Conservation (phyloP, 192 early-diverging fungal species). For the Phycomyces nitens region DNA sequence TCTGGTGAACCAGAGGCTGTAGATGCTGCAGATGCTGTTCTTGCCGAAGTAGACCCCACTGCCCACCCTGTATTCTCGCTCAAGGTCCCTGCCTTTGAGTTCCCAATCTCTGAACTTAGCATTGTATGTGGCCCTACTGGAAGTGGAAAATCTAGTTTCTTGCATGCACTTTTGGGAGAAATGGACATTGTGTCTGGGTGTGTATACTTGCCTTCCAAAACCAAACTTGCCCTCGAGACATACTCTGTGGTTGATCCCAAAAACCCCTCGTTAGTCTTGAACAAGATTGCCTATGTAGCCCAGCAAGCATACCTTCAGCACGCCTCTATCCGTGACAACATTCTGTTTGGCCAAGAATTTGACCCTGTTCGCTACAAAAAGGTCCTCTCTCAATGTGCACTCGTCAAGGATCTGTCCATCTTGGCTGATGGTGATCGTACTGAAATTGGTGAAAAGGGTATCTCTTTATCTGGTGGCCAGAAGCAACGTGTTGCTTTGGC, state of each 20-base stretch:
- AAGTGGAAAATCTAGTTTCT: slow-evolving; percentile 57
- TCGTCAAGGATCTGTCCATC: slow-evolving; percentile 80
- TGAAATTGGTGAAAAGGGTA: slow-evolving; percentile 89
- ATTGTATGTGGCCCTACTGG: slow-evolving; percentile 70
- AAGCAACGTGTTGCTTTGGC: slow-evolving; percentile 72
- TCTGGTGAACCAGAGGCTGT: background rate
- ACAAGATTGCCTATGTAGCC: slow-evolving; percentile 72
- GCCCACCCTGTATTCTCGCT: slow-evolving; percentile 8
- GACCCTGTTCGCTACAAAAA: slow-evolving; percentile 70
- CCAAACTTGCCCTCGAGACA: background rate
- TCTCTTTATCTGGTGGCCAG: slow-evolving; percentile 84
- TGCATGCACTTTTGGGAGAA: slow-evolving; percentile 53
- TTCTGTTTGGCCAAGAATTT: slow-evolving; percentile 79
- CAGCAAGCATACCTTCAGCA: slow-evolving; percentile 59
- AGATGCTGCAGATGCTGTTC: background rate
- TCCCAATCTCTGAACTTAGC: slow-evolving; percentile 50
- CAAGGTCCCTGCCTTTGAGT: slow-evolving; percentile 39
- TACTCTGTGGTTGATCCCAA: background rate
- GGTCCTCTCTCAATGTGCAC: slow-evolving; percentile 80
- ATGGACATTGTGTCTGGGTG: slow-evolving; percentile 40
- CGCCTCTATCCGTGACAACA: slow-evolving; percentile 51
- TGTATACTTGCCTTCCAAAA: slow-evolving; percentile 26
- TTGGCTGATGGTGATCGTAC: slow-evolving; percentile 84
- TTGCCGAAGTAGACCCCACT: slow-evolving; percentile 1
- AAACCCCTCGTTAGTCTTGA: background rate